Base-by-base conservation (phyloP, 1,139 yeast genomes). In the Saccharomycopsis hybrid region DNA sequence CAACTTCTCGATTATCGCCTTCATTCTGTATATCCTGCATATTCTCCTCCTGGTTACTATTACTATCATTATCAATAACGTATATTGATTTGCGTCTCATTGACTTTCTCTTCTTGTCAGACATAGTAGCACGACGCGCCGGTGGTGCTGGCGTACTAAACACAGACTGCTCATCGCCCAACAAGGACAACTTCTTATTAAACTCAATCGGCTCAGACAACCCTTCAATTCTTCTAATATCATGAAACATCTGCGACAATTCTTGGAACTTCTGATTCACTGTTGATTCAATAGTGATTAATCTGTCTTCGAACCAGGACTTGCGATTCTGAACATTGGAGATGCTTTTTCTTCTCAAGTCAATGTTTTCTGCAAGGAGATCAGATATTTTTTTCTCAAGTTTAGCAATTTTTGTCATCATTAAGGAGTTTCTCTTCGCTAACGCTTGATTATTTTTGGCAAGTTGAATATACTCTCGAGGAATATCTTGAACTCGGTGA, bases 371-470 rank as follows among this genome's bases (percentile, higher is more conserved):
- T 29, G 57, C 58, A 3, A 62, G 58, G 48, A 68, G 58, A 18
- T 63, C 65, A 5, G 62, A 55, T 4, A 66, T 56, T 47, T 58
- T 62, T 24, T 58, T 44, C 55, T 73, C 77, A 59, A 74, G 60
- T 28, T 66, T 72, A 1, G 65, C 54, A 27, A 73, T 60, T 41
- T 61, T 65, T 7, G 59, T 49, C 48, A 64, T 54, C 65, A 71
- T 62, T 18, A 65, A 54, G 3, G 71, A 60, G 55, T 71, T 72
- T 39, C 66, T 65, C 54, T 66, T 65, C 2, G 72, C 70, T 28
- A 73, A 58, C 9, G 67, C 60, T 53, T 64, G 64, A 56, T 70
- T 72, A 32, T 55, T 53, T 37, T n/a, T 42, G 25, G 44, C 48
- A 44, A 41, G 46, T 30, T 47, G 49, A 5, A 24, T 24, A 40